Conservation (phyloP, 2,329 filamentous ascomycete species). For the Pezicula radicicola region DNA sequence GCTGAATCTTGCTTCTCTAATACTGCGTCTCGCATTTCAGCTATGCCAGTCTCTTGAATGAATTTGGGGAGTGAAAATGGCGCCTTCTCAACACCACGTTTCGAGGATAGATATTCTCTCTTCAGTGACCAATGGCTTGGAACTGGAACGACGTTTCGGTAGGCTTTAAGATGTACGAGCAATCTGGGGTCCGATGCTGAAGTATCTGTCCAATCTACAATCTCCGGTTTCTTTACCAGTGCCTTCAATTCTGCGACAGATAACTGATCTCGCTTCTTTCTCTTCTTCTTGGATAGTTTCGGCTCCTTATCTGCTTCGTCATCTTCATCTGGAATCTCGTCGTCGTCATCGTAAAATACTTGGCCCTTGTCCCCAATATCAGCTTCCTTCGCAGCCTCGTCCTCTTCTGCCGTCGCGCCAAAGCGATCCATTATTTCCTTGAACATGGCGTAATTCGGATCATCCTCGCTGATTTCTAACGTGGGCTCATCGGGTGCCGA, state of each 20-base stretch:
- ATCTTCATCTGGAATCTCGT: slow-evolving; percentile 82
- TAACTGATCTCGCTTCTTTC: slow-evolving; percentile 86
- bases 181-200: slow-evolving; percentile 86
- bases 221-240: slow-evolving; percentile 83
- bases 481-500: slow-evolving; percentile 34
- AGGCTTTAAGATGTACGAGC: slow-evolving; percentile 90
- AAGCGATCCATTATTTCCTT: slow-evolving; percentile 82
- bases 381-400: slow-evolving; percentile 60
- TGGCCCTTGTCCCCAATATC: slow-evolving; percentile 76
- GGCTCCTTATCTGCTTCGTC: slow-evolving; percentile 62
- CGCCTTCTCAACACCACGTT: slow-evolving; percentile 93
- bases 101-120: slow-evolving; percentile 94
- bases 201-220: slow-evolving; percentile 96
- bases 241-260: slow-evolving; percentile 96
- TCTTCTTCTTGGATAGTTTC: slow-evolving; percentile 90
- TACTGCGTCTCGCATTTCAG: slow-evolving; percentile 96
- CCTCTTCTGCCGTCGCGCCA: slow-evolving; percentile 60
- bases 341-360: slow-evolving; percentile 78
- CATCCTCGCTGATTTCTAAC: slow-evolving; percentile 56
- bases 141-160: slow-evolving; percentile 93
- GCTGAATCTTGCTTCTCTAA: slow-evolving; percentile 94
- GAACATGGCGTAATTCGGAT: slow-evolving; percentile 81
- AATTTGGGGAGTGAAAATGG: slow-evolving; percentile 92
- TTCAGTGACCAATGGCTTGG: slow-evolving; percentile 94
- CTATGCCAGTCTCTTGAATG: slow-evolving; percentile 94